Evolutionary conservation across 116 monocot species (phyloP).

Genomic region (Posidonia oceanica): DNA sequence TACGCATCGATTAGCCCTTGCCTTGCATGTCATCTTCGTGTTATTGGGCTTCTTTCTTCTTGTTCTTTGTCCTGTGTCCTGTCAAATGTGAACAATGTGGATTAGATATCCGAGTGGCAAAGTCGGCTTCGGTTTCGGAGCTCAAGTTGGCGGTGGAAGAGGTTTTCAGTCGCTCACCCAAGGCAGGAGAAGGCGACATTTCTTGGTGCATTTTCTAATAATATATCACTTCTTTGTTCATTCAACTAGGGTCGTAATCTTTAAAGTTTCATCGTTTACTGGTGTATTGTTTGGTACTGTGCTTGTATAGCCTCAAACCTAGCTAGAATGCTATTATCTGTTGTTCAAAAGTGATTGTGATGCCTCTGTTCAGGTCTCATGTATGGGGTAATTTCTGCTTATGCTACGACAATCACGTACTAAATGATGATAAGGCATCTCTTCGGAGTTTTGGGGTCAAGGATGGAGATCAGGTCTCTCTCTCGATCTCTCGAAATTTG

Average conservation of each 20-base stretch:
- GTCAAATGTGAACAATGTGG: no score
- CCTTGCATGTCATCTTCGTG: no score
- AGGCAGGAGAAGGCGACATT: constrained; percentile 7
- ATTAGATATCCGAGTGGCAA: constrained; percentile 13
- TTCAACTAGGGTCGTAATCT: no score
- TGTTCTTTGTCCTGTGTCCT: no score
- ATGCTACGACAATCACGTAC: constrained; percentile 8
- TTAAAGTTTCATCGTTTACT: no score
- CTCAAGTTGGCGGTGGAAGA: constrained; percentile 15
- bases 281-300: no score
- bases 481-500: background rate
- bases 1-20: background rate
- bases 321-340: background rate
- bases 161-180: constrained; percentile 2
- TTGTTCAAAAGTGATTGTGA: background rate
- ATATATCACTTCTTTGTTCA: no score
- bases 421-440: constrained; percentile 7
- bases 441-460: constrained; percentile 7
- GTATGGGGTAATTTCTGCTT: constrained; percentile 21
- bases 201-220: constrained; percentile 6
- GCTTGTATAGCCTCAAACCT: no score
- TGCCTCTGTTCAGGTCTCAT: constrained; percentile 9
- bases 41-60: no score
- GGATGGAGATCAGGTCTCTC: constrained; percentile 14
- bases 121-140: constrained; percentile 10